phyloP scores from a whole-genome alignment of 1,139 yeast species.

The Eremothecium cymbalariae region DNA sequence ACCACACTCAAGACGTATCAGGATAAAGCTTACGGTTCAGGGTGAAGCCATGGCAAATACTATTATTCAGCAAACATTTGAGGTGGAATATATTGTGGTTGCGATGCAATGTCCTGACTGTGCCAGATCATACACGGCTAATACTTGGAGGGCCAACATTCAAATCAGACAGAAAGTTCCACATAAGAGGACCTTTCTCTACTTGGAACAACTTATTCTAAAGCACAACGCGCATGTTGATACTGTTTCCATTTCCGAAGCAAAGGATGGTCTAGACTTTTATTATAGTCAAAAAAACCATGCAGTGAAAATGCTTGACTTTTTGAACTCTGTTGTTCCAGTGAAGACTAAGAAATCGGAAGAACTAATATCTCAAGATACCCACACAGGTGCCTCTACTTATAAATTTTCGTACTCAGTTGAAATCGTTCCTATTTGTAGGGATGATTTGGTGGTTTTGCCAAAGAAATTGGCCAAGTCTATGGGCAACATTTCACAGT shows the following conservation, averaged over 20 bases:
- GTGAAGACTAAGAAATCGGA: conserved; percentile 76
- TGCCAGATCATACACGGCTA: conserved; percentile 90
- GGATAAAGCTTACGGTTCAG: conserved; percentile 86
- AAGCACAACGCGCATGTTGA: conserved; percentile 92
- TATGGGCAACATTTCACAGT: conserved; percentile 73
- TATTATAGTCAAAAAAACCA: conserved; percentile 83
- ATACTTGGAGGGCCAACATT: conserved; percentile 96
- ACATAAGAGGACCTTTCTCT: conserved; percentile 92
- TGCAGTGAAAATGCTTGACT: conserved; percentile 90
- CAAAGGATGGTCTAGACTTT: conserved; percentile 92
- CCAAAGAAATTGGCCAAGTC: conserved; percentile 80
- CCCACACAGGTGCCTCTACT: conserved; percentile 79
- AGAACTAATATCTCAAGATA: conserved; percentile 86
- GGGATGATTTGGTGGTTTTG: conserved; percentile 87
- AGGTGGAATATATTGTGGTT: conserved; percentile 85
- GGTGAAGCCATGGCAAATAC: conserved; percentile 94
- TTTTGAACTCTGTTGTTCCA: conserved; percentile 82
- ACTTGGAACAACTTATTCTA: conserved; percentile 87
- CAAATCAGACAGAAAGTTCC: conserved; percentile 97
- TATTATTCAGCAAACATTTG: conserved; percentile 89
- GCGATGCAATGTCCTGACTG: conserved; percentile 99
- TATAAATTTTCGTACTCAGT: conserved; percentile 90
- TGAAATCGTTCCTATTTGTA: conserved; percentile 94
- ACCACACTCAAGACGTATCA: conserved; percentile 93
- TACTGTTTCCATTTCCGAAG: conserved; percentile 86